Evolutionary conservation across 2,329 filamentous ascomycete species (phyloP).

Genomic region (Ceratocystis papillata): DNA sequence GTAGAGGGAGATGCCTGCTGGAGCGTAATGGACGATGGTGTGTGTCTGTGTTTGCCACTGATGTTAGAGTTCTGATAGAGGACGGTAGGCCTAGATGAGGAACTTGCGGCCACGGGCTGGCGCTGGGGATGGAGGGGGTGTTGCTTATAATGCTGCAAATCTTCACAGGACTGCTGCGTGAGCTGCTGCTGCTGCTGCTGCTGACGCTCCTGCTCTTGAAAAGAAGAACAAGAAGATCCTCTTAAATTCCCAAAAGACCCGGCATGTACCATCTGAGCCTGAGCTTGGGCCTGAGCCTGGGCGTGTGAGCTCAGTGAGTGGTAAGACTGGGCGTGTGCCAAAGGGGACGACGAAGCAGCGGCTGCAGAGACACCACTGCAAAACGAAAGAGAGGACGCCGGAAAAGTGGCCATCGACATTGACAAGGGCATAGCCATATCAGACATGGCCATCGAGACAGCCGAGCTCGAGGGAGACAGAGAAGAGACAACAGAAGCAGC

Average conservation of each 20-base stretch:
- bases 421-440: neutral
- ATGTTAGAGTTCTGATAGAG: neutral
- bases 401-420: neutral
- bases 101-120: neutral
- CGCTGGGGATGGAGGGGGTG: neutral
- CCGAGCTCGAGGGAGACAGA: neutral
- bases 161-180: too few species aligned
- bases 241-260: conserved; percentile 5
- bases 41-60: neutral
- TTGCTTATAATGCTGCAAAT: neutral
- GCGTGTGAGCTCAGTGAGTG: too few species aligned
- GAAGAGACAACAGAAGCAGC: neutral
- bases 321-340: conserved; percentile 1
- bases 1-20: neutral
- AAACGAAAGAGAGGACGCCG: neutral
- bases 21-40: neutral
- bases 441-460: neutral
- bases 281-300: neutral
- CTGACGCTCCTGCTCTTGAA: neutral
- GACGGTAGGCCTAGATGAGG: neutral
- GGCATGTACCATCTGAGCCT: neutral
- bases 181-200: neutral
- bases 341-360: neutral
- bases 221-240: neutral
- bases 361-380: neutral